These are phyloP conservation scores for Phaeophleospora eucalypticola DNA, from an alignment of 2,329 filamentous ascomycete genomes.

Conservation along the genomic window DNA sequence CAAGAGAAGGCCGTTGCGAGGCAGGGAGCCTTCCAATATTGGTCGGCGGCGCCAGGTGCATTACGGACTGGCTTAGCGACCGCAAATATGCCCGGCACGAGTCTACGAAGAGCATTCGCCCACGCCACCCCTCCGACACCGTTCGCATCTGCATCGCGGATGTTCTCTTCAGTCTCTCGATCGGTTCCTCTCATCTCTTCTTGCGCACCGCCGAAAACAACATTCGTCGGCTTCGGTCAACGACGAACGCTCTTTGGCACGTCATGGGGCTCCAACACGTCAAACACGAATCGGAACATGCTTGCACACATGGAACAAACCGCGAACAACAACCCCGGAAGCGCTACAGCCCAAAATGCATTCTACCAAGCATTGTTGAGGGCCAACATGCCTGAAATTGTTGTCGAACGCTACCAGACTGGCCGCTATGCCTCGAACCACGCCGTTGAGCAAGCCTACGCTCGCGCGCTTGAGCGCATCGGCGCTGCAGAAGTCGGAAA, in stretches of 20 bases:
- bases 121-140: conserved; percentile 33
- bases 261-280: conserved; percentile 24
- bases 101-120: conserved; percentile 31
- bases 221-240: conserved; percentile 37
- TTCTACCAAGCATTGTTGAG: conserved; percentile 90
- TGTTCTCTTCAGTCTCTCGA: conserved; percentile 40
- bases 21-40: no score
- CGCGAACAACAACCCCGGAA: conserved; percentile 87
- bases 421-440: conserved; percentile 78
- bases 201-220: conserved; percentile 14
- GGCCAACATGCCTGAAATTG: conserved; percentile 88
- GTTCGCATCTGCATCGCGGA: conserved; percentile 22
- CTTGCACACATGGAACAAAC: conserved; percentile 84
- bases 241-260: conserved; percentile 43
- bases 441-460: conserved; percentile 73
- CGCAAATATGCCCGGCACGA: conserved; percentile 29
- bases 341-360: conserved; percentile 81
- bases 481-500: conserved; percentile 44
- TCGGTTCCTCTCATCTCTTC: conserved; percentile 25
- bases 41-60: conserved; percentile 4
- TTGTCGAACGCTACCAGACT: conserved; percentile 84
- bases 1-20: conserved; percentile 1
- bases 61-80: conserved; percentile 11
- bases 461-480: conserved; percentile 65
- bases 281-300: conserved; percentile 50